Conservation (phyloP, 2,329 filamentous ascomycete species). For the Fusarium chaquense region DNA sequence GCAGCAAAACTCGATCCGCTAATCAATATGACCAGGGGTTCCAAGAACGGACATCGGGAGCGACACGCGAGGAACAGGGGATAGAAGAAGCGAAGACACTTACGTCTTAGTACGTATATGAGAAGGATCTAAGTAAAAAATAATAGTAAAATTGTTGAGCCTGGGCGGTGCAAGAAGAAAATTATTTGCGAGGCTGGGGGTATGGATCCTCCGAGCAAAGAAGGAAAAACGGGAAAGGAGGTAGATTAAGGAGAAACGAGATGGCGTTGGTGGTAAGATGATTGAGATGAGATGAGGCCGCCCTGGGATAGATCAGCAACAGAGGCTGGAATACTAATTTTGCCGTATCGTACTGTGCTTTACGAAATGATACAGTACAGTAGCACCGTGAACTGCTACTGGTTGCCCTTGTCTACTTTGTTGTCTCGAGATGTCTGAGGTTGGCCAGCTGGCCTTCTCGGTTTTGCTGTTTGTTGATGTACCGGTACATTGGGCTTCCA, state of each 20-base stretch:
- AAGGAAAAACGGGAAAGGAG: conserved; percentile 10
- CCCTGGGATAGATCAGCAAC: conserved; percentile 32
- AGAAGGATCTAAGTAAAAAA: conserved; percentile 17
- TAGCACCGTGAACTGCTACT: conserved; percentile 29
- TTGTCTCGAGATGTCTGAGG: conserved; percentile 31
- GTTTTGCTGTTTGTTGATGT: conserved; percentile 25
- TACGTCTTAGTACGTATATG: conserved; percentile 35
- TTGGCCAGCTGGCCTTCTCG: neutral
- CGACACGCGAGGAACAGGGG: conserved; percentile 39
- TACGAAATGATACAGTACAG: neutral
- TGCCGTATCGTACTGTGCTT: neutral
- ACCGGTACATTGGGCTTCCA: conserved; percentile 21
- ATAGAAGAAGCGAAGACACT: conserved; percentile 28
- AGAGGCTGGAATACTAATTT: conserved; percentile 20
- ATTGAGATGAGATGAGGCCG: conserved; percentile 34
- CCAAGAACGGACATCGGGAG: conserved; percentile 33
- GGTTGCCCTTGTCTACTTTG: conserved; percentile 23
- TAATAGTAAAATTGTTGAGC: conserved; percentile 21
- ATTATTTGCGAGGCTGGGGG: conserved; percentile 26
- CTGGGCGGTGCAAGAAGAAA: neutral
- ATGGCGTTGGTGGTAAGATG: conserved; percentile 24
- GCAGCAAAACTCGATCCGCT: conserved; percentile 35
- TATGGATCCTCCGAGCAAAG: neutral
- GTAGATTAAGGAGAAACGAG: neutral
- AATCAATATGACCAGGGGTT: conserved; percentile 38